These are phyloP conservation scores for Fusarium devonianum DNA, from an alignment of 2,329 filamentous ascomycete genomes.

Conservation along the genomic window DNA sequence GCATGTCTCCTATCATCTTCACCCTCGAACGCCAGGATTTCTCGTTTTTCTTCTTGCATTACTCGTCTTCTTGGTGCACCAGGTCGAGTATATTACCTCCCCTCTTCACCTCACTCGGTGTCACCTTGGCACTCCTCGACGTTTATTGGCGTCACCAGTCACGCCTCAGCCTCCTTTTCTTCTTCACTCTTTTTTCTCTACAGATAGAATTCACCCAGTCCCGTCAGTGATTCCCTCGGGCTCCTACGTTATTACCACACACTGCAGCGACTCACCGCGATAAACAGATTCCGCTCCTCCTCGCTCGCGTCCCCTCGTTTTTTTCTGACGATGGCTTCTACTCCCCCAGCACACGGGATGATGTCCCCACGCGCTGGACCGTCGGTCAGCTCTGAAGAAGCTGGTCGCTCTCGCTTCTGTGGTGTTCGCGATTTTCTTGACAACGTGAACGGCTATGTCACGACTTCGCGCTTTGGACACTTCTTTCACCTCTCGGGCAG, in stretches of 20 bases:
- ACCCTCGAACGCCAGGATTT: background rate
- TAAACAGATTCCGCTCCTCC: background rate
- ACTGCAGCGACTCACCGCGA: background rate
- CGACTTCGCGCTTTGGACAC: conserved; percentile 59
- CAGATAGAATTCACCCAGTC: background rate
- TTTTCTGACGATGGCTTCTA: conserved; percentile 19
- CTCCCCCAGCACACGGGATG: conserved; percentile 18
- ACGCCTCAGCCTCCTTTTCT: conserved; percentile 9
- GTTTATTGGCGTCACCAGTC: conserved; percentile 22
- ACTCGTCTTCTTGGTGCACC: conserved; percentile 4
- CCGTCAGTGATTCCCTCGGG: background rate
- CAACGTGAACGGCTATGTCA: conserved; percentile 47
- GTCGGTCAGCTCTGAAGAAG: background rate
- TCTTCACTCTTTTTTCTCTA: background rate
- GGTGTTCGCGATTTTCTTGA: conserved; percentile 49
- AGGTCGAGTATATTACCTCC: background rate
- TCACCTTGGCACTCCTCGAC: conserved; percentile 22
- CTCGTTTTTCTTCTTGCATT: background rate
- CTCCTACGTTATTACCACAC: background rate
- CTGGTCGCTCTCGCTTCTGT: conserved; percentile 41
- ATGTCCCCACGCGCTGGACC: conserved; percentile 10
- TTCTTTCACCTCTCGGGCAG: conserved; percentile 72
- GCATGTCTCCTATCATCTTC: background rate
- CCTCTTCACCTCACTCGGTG: conserved; percentile 20
- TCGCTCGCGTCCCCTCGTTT: background rate